Evolutionary conservation across 192 early-diverging fungal species (phyloP).

Genomic region (Coemansia sp.): DNA sequence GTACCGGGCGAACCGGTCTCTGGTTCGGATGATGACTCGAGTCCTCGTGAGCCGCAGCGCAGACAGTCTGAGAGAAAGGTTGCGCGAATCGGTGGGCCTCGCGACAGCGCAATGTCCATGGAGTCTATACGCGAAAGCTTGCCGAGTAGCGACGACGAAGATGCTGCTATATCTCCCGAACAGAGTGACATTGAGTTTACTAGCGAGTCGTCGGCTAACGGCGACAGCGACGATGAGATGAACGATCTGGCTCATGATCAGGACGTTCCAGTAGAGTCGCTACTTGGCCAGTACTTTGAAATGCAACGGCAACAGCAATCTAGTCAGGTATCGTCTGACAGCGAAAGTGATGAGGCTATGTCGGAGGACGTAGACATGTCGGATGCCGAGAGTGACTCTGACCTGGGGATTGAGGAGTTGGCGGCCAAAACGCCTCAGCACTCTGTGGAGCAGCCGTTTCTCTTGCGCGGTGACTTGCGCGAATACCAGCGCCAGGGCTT

Average conservation of each 20-base stretch:
- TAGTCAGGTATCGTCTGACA: not conserved
- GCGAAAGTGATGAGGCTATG: not conserved
- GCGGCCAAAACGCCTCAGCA: conserved; percentile 12
- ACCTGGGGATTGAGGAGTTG: conserved; percentile 12
- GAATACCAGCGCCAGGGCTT: conserved; percentile 90
- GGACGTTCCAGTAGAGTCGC: conserved; percentile 63
- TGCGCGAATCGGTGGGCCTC: not conserved
- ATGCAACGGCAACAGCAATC: conserved; percentile 19
- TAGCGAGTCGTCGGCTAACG: conserved; percentile 19
- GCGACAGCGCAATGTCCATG: not conserved
- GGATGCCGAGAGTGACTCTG: not conserved
- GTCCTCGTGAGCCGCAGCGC: not conserved
- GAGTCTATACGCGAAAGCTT: not conserved
- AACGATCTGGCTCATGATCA: conserved; percentile 62
- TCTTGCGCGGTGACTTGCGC: conserved; percentile 70
- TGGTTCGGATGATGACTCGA: not conserved
- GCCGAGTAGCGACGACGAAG: conserved; percentile 11
- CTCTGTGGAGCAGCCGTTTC: conserved; percentile 51
- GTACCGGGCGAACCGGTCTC: not conserved
- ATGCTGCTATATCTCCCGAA: conserved; percentile 18
- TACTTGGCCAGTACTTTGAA: conserved; percentile 59
- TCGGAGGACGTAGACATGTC: conserved; percentile 6
- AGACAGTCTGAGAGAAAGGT: not conserved
- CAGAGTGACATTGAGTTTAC: conserved; percentile 22
- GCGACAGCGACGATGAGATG: conserved; percentile 54